Percentiles rank a stretch among this genome's conserved stretches.
phyloP scores from a whole-genome alignment of 192 early-diverging fungal species.

The Umbelopsis sp. region DNA sequence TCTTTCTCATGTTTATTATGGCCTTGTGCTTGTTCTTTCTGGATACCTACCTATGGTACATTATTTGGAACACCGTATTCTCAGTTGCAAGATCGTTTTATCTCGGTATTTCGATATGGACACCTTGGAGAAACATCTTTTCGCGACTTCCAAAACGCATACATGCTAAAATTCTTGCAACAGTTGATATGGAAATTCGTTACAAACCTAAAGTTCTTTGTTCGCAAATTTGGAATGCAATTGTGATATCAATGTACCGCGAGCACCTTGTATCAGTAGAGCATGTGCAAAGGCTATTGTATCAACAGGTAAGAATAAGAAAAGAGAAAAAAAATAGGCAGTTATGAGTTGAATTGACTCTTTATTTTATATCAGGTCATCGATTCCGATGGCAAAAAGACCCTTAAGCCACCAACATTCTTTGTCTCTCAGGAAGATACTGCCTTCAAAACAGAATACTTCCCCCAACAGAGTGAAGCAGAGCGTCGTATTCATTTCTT shows the following conservation, averaged over 20 bases:
- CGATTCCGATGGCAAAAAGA: constrained; percentile 57
- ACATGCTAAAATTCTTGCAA: constrained; percentile 73
- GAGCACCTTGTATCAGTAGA: constrained; percentile 78
- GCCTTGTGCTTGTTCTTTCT: constrained; percentile 79
- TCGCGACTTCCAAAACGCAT: constrained; percentile 79
- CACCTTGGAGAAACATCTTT: constrained; percentile 81
- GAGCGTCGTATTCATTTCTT: constrained; percentile 86
- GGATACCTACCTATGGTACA: constrained; percentile 88
- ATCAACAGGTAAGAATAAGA: constrained; percentile 62
- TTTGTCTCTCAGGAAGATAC: constrained; percentile 79
- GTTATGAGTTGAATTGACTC: background rate
- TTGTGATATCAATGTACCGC: constrained; percentile 82
- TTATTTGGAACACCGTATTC: constrained; percentile 82
- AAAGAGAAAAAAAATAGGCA: background rate
- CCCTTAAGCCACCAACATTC: constrained; percentile 71
- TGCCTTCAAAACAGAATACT: constrained; percentile 71
- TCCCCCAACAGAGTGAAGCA: constrained; percentile 74
- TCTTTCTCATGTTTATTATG: constrained; percentile 74
- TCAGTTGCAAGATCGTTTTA: constrained; percentile 77
- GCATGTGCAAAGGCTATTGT: constrained; percentile 73
- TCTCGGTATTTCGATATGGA: constrained; percentile 80
- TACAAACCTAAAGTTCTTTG: constrained; percentile 79
- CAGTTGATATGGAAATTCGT: constrained; percentile 72
- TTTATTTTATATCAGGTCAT: constrained; percentile 19
- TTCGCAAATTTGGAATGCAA: constrained; percentile 85